These are phyloP conservation scores for Leccinum variicolor DNA, from an alignment of 768 basidiomycete genomes.

Conservation along the genomic window DNA sequence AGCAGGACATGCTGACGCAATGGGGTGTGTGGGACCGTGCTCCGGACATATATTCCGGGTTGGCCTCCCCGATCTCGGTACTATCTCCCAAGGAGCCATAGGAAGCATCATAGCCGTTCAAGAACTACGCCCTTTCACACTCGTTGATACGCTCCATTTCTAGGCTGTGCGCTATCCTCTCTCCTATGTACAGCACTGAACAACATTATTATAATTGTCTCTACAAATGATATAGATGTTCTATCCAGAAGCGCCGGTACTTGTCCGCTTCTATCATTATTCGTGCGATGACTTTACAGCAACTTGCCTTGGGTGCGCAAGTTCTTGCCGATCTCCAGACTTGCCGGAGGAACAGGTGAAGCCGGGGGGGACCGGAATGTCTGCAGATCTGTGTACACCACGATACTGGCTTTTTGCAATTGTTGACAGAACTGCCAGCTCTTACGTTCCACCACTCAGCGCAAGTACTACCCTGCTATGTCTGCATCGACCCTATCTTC, in stretches of 20 bases:
- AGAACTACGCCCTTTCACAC: not conserved
- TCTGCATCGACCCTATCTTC: not conserved
- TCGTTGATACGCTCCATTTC: not conserved
- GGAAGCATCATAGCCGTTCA: not conserved
- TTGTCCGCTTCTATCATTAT: not conserved
- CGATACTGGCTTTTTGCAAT: not conserved
- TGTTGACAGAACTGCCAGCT: not conserved
- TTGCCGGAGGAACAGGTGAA: not conserved
- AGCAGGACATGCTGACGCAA: slow-evolving; percentile 19
- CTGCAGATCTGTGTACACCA: not conserved
- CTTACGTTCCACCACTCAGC: no score
- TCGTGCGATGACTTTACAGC: not conserved
- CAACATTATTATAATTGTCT: not conserved
- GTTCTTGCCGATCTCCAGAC: no score
- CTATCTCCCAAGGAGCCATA: not conserved
- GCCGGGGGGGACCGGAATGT: not conserved
- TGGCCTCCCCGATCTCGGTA: not conserved
- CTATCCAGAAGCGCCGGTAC: not conserved
- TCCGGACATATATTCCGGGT: not conserved
- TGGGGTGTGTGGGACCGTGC: slow-evolving; percentile 16
- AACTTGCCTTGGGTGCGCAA: not conserved
- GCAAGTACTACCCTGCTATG: not conserved
- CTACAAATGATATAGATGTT: not conserved
- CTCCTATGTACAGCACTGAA: not conserved
- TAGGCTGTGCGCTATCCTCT: not conserved